phyloP scores from a whole-genome alignment of 805 yeast genomes.

The Nakazawaea holstii region DNA sequence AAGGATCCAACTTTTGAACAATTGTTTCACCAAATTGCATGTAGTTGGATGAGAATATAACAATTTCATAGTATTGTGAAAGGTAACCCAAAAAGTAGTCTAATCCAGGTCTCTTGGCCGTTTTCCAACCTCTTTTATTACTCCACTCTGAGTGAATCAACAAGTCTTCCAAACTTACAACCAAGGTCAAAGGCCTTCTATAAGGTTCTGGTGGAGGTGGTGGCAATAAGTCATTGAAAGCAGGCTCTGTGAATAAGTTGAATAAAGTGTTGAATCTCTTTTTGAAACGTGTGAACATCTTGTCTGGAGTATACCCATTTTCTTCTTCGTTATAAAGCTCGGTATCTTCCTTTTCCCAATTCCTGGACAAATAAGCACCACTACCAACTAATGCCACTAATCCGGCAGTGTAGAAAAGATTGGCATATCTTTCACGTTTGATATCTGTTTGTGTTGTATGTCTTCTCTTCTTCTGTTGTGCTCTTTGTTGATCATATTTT shows the following conservation, averaged over 20 bases:
- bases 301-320: constrained; percentile 63
- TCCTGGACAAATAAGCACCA: constrained; percentile 65
- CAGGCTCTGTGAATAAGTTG: constrained; percentile 88
- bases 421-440: constrained; percentile 80
- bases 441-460: constrained; percentile 64
- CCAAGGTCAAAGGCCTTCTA: constrained; percentile 88
- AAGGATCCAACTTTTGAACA: constrained; percentile 87
- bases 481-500: constrained; percentile 11
- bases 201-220: constrained; percentile 88
- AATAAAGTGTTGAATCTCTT: constrained; percentile 72
- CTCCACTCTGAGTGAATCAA: constrained; percentile 92
- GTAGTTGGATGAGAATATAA: constrained; percentile 79
- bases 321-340: constrained; percentile 37
- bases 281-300: constrained; percentile 63
- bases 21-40: constrained; percentile 82
- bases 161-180: constrained; percentile 83
- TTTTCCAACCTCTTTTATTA: constrained; percentile 91
- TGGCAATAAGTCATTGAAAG: constrained; percentile 87
- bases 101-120: constrained; percentile 97
- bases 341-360: constrained; percentile 78
- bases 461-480: constrained; percentile 38
- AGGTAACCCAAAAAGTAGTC: constrained; percentile 94
- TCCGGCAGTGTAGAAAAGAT: constrained; percentile 57
- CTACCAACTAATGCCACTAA: constrained; percentile 52
- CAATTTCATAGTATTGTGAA: constrained; percentile 94